Evolutionary conservation across 1,284 basidiomycete genomes (phyloP).

Genomic region (Flammula alnicola): DNA sequence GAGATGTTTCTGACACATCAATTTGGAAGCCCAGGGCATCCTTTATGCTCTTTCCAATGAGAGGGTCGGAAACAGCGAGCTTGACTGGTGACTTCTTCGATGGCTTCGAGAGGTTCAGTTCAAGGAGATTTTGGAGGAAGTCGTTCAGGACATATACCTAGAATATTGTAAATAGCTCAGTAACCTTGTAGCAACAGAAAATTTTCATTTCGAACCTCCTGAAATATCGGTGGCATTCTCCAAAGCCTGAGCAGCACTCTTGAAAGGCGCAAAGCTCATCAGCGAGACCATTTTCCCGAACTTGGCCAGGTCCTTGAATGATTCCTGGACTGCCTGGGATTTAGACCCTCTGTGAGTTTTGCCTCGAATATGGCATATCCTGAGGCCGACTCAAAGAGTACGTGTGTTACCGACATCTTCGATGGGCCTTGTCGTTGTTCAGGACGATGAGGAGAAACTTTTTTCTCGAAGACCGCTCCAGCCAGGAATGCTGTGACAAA

Average conservation of each 20-base stretch:
- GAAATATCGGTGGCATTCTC: slow-evolving; percentile 98
- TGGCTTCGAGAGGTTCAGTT: slow-evolving; percentile 84
- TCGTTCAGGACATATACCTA: slow-evolving; percentile 90
- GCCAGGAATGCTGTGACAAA: slow-evolving; percentile 19
- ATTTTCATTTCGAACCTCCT: slow-evolving; percentile 67
- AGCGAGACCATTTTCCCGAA: slow-evolving; percentile 96
- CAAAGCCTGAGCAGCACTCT: slow-evolving; percentile 92
- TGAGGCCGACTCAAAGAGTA: slow-evolving; percentile 94
- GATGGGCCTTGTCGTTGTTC: slow-evolving; percentile 35
- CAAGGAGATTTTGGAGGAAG: slow-evolving; percentile 85
- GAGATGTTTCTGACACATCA: slow-evolving; percentile 85
- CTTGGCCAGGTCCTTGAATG: slow-evolving; percentile 86
- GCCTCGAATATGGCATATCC: slow-evolving; percentile 96
- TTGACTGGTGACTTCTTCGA: slow-evolving; percentile 84
- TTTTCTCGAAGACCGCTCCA: slow-evolving; percentile 24
- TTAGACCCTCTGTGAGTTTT: slow-evolving; percentile 88
- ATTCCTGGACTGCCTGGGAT: slow-evolving; percentile 84
- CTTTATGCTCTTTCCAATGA: slow-evolving; percentile 84
- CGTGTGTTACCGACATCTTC: slow-evolving; percentile 75
- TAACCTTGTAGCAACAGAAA: neutral
- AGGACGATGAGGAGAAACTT: slow-evolving; percentile 28
- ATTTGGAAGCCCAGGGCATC: slow-evolving; percentile 80
- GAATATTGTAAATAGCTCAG: slow-evolving; percentile 1
- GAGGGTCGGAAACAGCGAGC: slow-evolving; percentile 85
- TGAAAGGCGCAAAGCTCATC: slow-evolving; percentile 94